A percentile compares a stretch with the other conserved stretches of the same genome.
These are phyloP conservation scores for Remersonia thermophila DNA, from an alignment of 2,329 filamentous ascomycete genomes.

Conservation along the genomic window DNA sequence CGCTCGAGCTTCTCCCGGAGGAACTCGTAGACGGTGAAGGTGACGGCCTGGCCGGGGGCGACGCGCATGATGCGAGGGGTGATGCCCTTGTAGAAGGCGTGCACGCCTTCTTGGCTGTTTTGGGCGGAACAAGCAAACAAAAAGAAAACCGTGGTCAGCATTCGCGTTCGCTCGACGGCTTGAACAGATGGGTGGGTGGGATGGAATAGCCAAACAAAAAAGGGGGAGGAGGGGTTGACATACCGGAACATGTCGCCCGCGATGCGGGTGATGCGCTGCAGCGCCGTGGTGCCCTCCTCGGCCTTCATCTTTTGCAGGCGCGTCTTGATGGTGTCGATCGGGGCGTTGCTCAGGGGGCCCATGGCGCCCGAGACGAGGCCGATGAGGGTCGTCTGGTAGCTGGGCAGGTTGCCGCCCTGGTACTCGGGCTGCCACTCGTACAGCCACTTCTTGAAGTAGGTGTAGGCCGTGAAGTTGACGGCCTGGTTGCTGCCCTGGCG, in stretches of 20 bases:
- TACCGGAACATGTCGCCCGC: constrained; percentile 73
- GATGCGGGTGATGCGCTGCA: constrained; percentile 67
- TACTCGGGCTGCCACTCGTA: constrained; percentile 62
- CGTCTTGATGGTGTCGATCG: constrained; percentile 99
- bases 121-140: too few species aligned
- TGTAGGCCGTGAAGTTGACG: constrained; percentile 97
- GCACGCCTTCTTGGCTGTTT: constrained; percentile 71
- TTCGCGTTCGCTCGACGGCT: not conserved
- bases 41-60: constrained; percentile 80
- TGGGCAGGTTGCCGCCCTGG: constrained; percentile 53
- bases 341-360: constrained; percentile 90
- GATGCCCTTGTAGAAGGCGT: constrained; percentile 98
- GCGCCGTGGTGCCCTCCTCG: constrained; percentile 65
- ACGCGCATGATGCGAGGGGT: constrained; percentile 96
- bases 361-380: constrained; percentile 87
- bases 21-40: constrained; percentile 67
- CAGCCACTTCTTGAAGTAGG: constrained; percentile 74
- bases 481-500: constrained; percentile 96
- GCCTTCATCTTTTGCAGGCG: constrained; percentile 82
- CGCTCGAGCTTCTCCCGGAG: constrained; percentile 61
- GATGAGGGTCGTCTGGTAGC: constrained; percentile 83
- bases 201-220: not conserved
- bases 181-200: not conserved
- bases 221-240: not conserved
- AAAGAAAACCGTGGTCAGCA: too few species aligned